phyloP scores from a whole-genome alignment of 306 rosid species.

The Malus asiatica region DNA sequence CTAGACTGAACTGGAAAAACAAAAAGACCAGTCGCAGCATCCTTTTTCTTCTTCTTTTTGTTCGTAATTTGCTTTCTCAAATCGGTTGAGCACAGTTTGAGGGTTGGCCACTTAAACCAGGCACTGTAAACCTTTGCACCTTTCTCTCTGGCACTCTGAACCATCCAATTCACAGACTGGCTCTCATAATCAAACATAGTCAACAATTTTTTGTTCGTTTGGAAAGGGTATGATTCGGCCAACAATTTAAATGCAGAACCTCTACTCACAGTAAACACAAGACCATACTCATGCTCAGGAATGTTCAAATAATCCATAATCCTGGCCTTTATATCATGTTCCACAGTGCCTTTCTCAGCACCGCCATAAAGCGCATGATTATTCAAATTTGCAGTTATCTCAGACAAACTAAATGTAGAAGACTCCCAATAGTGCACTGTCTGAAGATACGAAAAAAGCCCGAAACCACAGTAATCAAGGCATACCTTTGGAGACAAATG shows the following conservation, averaged over 20 bases:
- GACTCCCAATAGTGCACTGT: conserved; percentile 94
- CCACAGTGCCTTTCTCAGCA: conserved; percentile 81
- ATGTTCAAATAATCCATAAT: conserved; percentile 93
- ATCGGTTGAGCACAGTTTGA: conserved; percentile 89
- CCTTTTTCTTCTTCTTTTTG: conserved; percentile 90
- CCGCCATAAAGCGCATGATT: conserved; percentile 93
- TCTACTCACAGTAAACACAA: conserved; percentile 92
- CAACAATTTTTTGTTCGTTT: conserved; percentile 73
- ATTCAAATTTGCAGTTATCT: conserved; percentile 88
- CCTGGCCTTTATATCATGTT: conserved; percentile 73
- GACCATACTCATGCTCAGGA: conserved; percentile 91
- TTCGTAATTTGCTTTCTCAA: conserved; percentile 81
- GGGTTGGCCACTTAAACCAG: conserved; percentile 96
- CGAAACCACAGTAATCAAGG: conserved; percentile 98
- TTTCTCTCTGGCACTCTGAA: conserved; percentile 80
- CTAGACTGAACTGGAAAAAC: conserved; percentile 96
- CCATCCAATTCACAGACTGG: conserved; percentile 95
- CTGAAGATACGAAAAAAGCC: conserved; percentile 84
- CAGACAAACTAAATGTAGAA: conserved; percentile 90
- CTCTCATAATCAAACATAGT: conserved; percentile 99
- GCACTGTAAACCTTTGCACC: conserved; percentile 88
- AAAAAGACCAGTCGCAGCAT: conserved; percentile 80
- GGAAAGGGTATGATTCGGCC: conserved; percentile 91
- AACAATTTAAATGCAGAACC: conserved; percentile 86
- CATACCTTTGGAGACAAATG: conserved; percentile 88